Conservation (phyloP, 441 rosid genomes). For the Brassica hybrid region DNA sequence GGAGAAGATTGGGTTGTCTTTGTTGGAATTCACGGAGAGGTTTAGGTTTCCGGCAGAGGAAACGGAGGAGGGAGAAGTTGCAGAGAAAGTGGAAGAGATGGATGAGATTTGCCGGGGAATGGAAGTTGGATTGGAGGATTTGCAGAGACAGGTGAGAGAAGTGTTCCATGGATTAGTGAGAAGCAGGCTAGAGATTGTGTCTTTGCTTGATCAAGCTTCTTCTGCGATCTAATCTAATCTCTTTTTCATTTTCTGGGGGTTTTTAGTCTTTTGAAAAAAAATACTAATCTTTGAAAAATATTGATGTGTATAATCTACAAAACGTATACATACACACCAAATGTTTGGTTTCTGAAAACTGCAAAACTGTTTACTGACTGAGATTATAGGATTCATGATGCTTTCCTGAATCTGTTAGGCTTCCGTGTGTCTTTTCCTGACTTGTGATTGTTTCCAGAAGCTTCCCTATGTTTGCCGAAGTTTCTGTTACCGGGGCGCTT, state of each 20-base stretch:
- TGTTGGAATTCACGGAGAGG: conserved; percentile 67
- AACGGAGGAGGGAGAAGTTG: conserved; percentile 55
- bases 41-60: conserved; percentile 72
- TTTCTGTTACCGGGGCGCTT: conserved; percentile 28
- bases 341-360: conserved; percentile 33
- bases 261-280: conserved; percentile 7
- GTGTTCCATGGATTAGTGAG: conserved; percentile 84
- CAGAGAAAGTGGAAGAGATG: conserved; percentile 62
- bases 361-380: conserved; percentile 16
- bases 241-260: neutral
- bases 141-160: conserved; percentile 81
- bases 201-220: conserved; percentile 60
- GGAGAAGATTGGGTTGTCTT: conserved; percentile 66
- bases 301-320: conserved; percentile 38
- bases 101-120: conserved; percentile 69
- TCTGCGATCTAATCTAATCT: neutral
- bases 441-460: conserved; percentile 38
- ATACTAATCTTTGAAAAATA: conserved; percentile 9
- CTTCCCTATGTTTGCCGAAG: conserved; percentile 37
- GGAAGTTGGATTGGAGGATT: conserved; percentile 81
- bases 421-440: conserved; percentile 34
- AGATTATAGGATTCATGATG: conserved; percentile 19
- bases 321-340: conserved; percentile 29
- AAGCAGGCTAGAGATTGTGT: conserved; percentile 75
- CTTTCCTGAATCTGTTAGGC: conserved; percentile 42